phyloP scores from a whole-genome alignment of 2,329 filamentous ascomycete species.

The Periconia sp. region DNA sequence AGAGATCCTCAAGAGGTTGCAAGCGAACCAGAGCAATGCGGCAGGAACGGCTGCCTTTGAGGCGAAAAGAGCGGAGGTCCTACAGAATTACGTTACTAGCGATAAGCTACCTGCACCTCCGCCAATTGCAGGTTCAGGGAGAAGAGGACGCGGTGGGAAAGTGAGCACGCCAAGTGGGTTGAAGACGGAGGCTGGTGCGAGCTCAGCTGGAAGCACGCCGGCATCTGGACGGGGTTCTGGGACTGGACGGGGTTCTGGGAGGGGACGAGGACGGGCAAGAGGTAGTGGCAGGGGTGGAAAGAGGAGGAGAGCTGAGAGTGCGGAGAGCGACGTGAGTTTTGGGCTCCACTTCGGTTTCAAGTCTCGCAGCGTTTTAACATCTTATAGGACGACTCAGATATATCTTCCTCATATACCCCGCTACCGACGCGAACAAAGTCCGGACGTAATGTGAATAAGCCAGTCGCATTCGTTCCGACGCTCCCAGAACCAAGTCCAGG shows the following conservation, averaged over 20 bases:
- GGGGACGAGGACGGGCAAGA: conserved; percentile 44
- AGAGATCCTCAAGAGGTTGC: conserved; percentile 48
- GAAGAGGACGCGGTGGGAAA: conserved; percentile 42
- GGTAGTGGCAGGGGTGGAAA: conserved; percentile 46
- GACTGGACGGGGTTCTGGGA: conserved; percentile 46
- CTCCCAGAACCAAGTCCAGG: conserved; percentile 55
- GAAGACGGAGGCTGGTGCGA: conserved; percentile 37
- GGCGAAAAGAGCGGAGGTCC: conserved; percentile 53
- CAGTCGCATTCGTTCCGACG: conserved; percentile 66
- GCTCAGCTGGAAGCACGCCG: conserved; percentile 28
- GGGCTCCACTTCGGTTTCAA: conserved; percentile 1
- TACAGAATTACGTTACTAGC: conserved; percentile 53
- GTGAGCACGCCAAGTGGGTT: conserved; percentile 37
- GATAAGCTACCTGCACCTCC: conserved; percentile 49
- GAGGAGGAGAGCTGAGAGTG: conserved; percentile 47
- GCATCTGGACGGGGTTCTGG: conserved; percentile 42
- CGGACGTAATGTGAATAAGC: conserved; percentile 73
- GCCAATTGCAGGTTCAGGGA: conserved; percentile 34
- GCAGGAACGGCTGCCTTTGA: conserved; percentile 51
- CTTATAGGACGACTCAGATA: conserved; percentile 45
- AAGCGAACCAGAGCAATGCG: conserved; percentile 41
- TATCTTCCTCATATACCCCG: conserved; percentile 56
- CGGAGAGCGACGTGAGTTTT: conserved; percentile 42
- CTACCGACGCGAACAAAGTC: conserved; percentile 75
- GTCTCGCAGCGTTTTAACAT: conserved; percentile 18